Evolutionary conservation across 1,284 basidiomycete species (phyloP), one percentile per base, ranked within the genome.

Genomic region (Mrakiaceae sp.): DNA sequence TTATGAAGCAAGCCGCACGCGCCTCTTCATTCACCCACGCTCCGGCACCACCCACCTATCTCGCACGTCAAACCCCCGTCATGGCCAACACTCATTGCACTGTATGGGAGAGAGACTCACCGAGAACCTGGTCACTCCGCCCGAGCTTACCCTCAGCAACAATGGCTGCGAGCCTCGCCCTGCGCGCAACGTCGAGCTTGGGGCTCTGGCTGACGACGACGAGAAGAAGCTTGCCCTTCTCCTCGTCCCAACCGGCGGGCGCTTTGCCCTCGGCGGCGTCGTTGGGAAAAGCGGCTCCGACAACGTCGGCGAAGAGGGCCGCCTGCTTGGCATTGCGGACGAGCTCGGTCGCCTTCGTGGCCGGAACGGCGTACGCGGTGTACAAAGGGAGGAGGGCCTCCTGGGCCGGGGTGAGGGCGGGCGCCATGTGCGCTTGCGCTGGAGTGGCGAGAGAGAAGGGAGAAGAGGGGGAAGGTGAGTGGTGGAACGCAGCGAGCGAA

Each of bases 71-170:
- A 27, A 27, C 1, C 27, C 27, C 27, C 27, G 27, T 27, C 27
- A 27, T 27, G 27, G 27, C 27, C 27, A 27, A 2, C 27, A 27
- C 27, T 27, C 27, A 27, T 27, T 27, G 27, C 27, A 27, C 27
- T 27, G 27, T 27, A 27, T 27, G 27, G 9, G 14, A 7, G 6
- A 2, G 3, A 9, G 60, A 76, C 84, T 69, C 71, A 91, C 91
- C 92, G 64, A 83, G 81, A 49, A 96, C 84, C 79, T 97, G 94
- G 73, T 98, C 95, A 5, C 84, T 82, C 51, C 83, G 84, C 78
- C 87, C 89, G 67, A 98, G 75, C 70, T 83, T 83, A 39, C 83
- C 86, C 66, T 85, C 82, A 40, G 86, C 73, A 70, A 97, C 86
- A 11, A 11, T n/a, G 5, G 6, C 6, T n/a, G 55, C 55, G 55